Percentiles rank a stretch among this genome's conserved stretches.
phyloP scores from a whole-genome alignment of 129 eudicot species.

The Arctium minus region DNA sequence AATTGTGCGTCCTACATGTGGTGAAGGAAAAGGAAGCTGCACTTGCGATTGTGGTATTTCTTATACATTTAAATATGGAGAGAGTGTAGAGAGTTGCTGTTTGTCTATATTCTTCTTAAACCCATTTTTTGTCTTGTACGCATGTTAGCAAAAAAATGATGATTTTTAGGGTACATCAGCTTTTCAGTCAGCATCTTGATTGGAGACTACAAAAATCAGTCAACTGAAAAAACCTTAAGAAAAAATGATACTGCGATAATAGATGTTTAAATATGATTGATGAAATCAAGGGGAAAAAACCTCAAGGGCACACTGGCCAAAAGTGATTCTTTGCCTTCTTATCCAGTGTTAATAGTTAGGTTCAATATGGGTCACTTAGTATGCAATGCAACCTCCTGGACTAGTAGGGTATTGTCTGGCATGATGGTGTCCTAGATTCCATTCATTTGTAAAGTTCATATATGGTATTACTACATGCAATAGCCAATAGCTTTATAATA shows the following conservation, averaged over 20 bases:
- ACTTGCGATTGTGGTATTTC: not conserved
- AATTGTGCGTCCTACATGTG: not conserved
- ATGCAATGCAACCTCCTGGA: too few species aligned
- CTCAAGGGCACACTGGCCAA: constrained; percentile 4
- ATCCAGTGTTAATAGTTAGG: constrained; percentile 1
- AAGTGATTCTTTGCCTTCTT: not conserved
- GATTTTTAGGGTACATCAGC: not conserved
- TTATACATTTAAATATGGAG: not conserved
- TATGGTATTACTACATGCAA: not conserved
- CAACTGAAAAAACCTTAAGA: not conserved
- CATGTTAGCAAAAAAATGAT: not conserved
- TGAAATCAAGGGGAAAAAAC: not conserved
- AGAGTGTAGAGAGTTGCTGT: not conserved
- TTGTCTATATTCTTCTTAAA: not conserved
- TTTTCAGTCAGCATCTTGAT: not conserved
- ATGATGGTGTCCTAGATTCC: too few species aligned
- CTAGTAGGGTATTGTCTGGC: too few species aligned
- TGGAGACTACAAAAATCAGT: not conserved
- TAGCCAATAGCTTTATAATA: not conserved
- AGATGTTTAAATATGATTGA: not conserved
- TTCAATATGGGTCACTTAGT: not conserved
- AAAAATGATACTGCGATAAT: not conserved
- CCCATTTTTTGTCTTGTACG: not conserved
- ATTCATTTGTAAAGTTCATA: not conserved
- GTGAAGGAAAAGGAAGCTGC: not conserved